Conservation (phyloP, 495 filamentous ascomycete genomes). For the Penicillium turbatum region DNA sequence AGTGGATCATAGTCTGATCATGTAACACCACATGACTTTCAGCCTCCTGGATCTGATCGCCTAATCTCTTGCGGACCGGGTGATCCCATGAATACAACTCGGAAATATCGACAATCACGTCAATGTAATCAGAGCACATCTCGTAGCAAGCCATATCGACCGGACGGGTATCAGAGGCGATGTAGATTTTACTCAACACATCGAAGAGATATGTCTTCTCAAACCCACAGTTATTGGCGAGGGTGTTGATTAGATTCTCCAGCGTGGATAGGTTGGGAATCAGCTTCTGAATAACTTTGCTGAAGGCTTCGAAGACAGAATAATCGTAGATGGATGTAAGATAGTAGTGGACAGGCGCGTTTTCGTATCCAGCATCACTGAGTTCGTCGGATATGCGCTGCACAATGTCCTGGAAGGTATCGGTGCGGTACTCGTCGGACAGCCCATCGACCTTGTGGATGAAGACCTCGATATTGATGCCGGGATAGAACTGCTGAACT, state of each 20-base stretch:
- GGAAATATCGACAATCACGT: conserved; percentile 92
- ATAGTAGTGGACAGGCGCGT: conserved; percentile 87
- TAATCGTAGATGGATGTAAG: conserved; percentile 97
- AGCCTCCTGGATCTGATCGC: conserved; percentile 64
- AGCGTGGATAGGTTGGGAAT: conserved; percentile 89
- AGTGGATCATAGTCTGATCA: conserved; percentile 77
- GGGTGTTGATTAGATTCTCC: conserved; percentile 84
- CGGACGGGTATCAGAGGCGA: conserved; percentile 88
- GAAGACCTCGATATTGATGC: conserved; percentile 94
- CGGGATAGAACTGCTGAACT: conserved; percentile 79
- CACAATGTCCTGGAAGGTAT: conserved; percentile 90
- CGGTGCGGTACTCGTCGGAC: conserved; percentile 88
- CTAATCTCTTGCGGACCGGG: conserved; percentile 56
- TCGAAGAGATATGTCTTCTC: conserved; percentile 98
- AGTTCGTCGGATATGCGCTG: conserved; percentile 97
- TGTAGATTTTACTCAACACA: conserved; percentile 95
- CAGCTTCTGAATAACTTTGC: conserved; percentile 94
- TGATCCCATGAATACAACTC: conserved; percentile 82
- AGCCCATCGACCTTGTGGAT: conserved; percentile 97
- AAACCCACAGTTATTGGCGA: conserved; percentile 84
- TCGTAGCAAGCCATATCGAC: conserved; percentile 92
- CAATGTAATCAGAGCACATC: conserved; percentile 96
- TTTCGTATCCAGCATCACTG: conserved; percentile 84
- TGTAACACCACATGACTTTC: conserved; percentile 76
- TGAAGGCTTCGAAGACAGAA: conserved; percentile 95